A percentile compares a stretch with the other conserved stretches of the same genome.
Conservation (phyloP, 2,329 filamentous ascomycete species). For the Thermoascus crustaceus region DNA sequence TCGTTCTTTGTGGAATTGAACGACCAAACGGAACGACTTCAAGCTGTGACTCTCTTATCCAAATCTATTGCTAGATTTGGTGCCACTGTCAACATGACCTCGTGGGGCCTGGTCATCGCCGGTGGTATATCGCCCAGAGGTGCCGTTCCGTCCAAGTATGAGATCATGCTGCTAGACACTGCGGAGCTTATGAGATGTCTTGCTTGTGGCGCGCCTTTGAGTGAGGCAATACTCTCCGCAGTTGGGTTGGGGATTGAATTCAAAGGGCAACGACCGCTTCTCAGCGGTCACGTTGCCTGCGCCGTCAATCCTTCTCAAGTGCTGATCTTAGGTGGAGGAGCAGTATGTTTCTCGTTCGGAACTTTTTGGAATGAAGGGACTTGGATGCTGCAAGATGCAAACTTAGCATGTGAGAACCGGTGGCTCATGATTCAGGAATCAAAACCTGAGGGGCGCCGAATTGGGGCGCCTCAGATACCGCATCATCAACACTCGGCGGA, state of each 20-base stretch:
- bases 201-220: constrained; percentile 13
- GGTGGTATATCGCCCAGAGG: constrained; percentile 42
- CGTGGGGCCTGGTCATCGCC: constrained; percentile 41
- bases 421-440: constrained; percentile 25
- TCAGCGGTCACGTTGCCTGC: constrained; percentile 59
- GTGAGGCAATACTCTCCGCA: constrained; percentile 17
- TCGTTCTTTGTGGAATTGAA: constrained; percentile 16
- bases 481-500: constrained; percentile 12
- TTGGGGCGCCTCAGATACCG: constrained; percentile 7
- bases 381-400: constrained; percentile 38
- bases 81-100: constrained; percentile 41
- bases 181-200: constrained; percentile 13
- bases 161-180: constrained; percentile 42
- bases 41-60: constrained; percentile 18
- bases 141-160: constrained; percentile 38
- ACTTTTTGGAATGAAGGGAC: constrained; percentile 68
- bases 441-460: constrained; percentile 8
- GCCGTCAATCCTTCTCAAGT: constrained; percentile 43
- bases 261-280: constrained; percentile 51
- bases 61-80: constrained; percentile 40
- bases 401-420: constrained; percentile 17
- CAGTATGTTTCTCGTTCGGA: constrained; percentile 85
- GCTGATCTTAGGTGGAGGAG: constrained; percentile 67
- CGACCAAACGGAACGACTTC: constrained; percentile 19
- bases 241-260: constrained; percentile 19